phyloP scores from a whole-genome alignment of 2,329 filamentous ascomycete species.

The Elsinoe perseae region DNA sequence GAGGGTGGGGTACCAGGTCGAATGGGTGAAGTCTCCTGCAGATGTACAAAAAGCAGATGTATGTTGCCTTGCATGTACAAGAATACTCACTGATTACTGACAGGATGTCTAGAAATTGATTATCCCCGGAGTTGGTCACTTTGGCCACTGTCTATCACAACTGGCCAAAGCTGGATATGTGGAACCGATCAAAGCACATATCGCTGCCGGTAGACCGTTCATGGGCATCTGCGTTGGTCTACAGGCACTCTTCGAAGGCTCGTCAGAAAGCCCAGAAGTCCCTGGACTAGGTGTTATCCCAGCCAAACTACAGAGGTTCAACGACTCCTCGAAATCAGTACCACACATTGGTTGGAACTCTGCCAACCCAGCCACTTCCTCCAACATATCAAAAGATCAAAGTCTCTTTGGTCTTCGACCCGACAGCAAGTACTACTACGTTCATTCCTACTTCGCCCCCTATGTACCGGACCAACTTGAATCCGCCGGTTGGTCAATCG shows the following conservation, averaged over 20 bases:
- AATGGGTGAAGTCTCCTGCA: conserved; percentile 80
- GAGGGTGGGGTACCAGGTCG: conserved; percentile 83
- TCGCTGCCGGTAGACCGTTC: conserved; percentile 87
- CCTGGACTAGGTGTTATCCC: conserved; percentile 70
- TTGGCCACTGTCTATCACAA: conserved; percentile 87
- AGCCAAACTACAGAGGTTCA: conserved; percentile 64
- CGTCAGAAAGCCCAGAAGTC: conserved; percentile 65
- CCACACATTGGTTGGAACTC: conserved; percentile 99
- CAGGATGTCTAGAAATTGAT: conserved; percentile 66
- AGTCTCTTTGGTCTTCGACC: conserved; percentile 72
- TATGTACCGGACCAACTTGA: conserved; percentile 70
- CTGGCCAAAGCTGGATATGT: conserved; percentile 75
- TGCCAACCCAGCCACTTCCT: conserved; percentile 54
- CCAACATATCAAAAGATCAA: conserved; percentile 35
- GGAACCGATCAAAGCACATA: conserved; percentile 73
- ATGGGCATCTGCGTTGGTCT: conserved; percentile 96
- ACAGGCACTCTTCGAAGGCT: conserved; percentile 82
- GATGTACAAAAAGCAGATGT: conserved; percentile 83
- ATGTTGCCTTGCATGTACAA: conserved; percentile 20
- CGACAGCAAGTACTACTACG: conserved; percentile 95
- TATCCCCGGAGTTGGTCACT: conserved; percentile 92
- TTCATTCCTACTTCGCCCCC: conserved; percentile 84
- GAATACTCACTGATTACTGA: conserved; percentile 27
- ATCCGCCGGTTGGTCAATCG: conserved; percentile 80
- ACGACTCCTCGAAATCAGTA: conserved; percentile 74